Evolutionary conservation across 148 eudicot species (phyloP).

Genomic region (Vaccinium vitisidaea): DNA sequence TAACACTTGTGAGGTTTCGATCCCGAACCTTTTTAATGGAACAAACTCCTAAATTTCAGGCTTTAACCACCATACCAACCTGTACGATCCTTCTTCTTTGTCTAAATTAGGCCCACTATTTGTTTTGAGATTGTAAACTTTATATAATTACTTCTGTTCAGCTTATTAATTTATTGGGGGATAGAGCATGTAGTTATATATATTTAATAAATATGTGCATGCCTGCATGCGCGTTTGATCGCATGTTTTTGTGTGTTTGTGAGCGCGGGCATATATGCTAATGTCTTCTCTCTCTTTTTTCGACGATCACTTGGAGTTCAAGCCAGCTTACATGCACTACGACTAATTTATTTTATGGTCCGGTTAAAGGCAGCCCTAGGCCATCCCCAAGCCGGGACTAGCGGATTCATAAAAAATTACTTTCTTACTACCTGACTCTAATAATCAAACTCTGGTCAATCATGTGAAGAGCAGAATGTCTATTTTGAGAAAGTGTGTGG

Average conservation of each 20-base stretch:
- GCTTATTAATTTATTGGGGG: slow-evolving; percentile 4
- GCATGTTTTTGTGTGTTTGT: slow-evolving; percentile 29
- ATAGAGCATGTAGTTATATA: slow-evolving; percentile 24
- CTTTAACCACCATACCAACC: too few species aligned
- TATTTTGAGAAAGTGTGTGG: neutral
- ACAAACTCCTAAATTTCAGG: too few species aligned
- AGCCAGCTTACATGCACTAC: neutral
- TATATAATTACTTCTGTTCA: neutral
- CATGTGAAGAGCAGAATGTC: neutral
- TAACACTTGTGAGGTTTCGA: too few species aligned
- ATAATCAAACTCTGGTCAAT: too few species aligned
- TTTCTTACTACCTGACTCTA: too few species aligned
- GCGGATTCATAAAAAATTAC: too few species aligned
- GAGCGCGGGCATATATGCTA: slow-evolving; percentile 9
- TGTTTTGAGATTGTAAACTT: slow-evolving; percentile 14
- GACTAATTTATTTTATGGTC: neutral
- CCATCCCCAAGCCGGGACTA: too few species aligned
- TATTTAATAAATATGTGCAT: slow-evolving; percentile 11
- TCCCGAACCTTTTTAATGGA: too few species aligned
- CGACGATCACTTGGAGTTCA: neutral
- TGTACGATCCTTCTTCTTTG: neutral
- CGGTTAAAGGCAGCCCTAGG: too few species aligned
- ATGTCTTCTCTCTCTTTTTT: neutral
- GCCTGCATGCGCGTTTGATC: slow-evolving; percentile 36
- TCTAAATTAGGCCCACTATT: neutral